A percentile compares a stretch with the other conserved stretches of the same genome.
These are phyloP conservation scores for Sugiyamaella smithiae DNA, from an alignment of 805 yeast species.

Conservation along the genomic window DNA sequence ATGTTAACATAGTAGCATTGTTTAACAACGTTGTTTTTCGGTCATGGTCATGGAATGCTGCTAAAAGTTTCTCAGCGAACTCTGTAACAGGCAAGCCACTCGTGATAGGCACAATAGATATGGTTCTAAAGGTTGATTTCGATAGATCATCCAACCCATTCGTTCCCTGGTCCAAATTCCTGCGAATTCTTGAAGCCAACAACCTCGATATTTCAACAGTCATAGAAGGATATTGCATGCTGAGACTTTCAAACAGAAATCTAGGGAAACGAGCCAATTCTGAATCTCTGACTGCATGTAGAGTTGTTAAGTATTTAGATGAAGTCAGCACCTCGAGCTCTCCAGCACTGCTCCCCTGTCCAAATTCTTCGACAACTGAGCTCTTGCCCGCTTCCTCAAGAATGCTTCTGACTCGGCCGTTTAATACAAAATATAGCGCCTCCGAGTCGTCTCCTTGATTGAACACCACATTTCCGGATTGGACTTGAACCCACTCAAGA, in stretches of 20 bases:
- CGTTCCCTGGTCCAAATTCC: slow-evolving; percentile 19
- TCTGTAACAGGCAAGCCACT: slow-evolving; percentile 81
- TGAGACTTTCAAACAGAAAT: slow-evolving; percentile 78
- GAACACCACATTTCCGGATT: slow-evolving; percentile 80
- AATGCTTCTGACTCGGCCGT: slow-evolving; percentile 79
- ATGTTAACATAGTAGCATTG: slow-evolving; percentile 73
- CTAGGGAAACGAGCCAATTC: slow-evolving; percentile 93
- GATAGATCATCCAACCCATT: slow-evolving; percentile 6
- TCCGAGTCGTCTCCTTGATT: slow-evolving; percentile 84
- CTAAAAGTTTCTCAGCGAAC: slow-evolving; percentile 70
- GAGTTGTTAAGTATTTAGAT: slow-evolving; percentile 60
- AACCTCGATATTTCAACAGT: slow-evolving; percentile 86
- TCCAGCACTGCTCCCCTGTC: slow-evolving; percentile 93
- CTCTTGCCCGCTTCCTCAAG: slow-evolving; percentile 25
- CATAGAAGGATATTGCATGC: slow-evolving; percentile 80
- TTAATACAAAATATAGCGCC: slow-evolving; percentile 84
- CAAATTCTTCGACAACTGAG: slow-evolving; percentile 64
- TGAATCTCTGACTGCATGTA: slow-evolving; percentile 87
- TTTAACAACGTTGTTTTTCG: slow-evolving; percentile 74
- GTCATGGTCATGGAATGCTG: slow-evolving; percentile 71
- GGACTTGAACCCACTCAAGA: slow-evolving; percentile 87
- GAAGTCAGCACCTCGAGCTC: slow-evolving; percentile 92
- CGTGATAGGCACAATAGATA: slow-evolving; percentile 78
- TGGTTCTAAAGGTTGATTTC: slow-evolving; percentile 56
- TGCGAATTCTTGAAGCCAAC: slow-evolving; percentile 58